These are phyloP conservation scores for Davidsoniella neocaledoniae DNA, from an alignment of 2,329 filamentous ascomycete species.

Conservation along the genomic window DNA sequence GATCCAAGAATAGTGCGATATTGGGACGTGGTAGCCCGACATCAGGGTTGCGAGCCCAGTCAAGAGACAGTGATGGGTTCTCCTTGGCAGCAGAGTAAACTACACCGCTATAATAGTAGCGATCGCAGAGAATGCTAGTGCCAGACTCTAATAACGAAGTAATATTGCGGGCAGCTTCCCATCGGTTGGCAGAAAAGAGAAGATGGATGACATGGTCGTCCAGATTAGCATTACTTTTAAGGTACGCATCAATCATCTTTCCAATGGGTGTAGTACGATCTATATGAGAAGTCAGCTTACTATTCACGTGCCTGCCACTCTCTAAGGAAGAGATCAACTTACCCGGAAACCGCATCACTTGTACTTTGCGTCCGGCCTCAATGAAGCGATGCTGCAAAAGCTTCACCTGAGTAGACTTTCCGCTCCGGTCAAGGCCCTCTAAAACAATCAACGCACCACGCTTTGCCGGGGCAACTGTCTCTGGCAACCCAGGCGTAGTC, in stretches of 20 bases:
- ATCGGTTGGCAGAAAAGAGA: slow-evolving; percentile 78
- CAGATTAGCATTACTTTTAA: slow-evolving; percentile 53
- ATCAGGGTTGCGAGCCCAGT: slow-evolving; percentile 75
- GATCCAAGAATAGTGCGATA: slow-evolving; percentile 70
- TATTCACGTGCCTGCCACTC: background rate
- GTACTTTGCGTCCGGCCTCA: slow-evolving; percentile 30
- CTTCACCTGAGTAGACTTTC: slow-evolving; percentile 81
- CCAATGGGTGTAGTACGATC: slow-evolving; percentile 75
- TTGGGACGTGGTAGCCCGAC: slow-evolving; percentile 77
- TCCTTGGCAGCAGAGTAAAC: slow-evolving; percentile 85
- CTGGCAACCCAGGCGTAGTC: background rate
- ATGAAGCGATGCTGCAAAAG: slow-evolving; percentile 41
- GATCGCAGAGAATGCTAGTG: slow-evolving; percentile 66
- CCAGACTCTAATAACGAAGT: slow-evolving; percentile 41
- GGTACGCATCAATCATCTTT: slow-evolving; percentile 70
- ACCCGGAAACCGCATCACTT: slow-evolving; percentile 43
- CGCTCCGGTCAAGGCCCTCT: slow-evolving; percentile 77
- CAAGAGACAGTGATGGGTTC: slow-evolving; percentile 49
- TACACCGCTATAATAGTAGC: slow-evolving; percentile 89
- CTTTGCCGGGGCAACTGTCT: slow-evolving; percentile 3
- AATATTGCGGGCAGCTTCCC: slow-evolving; percentile 49
- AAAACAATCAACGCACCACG: slow-evolving; percentile 67
- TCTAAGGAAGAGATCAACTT: slow-evolving; percentile 15
- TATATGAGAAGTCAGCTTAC: slow-evolving; percentile 19
- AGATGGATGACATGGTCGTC: slow-evolving; percentile 84